Evolutionary conservation across 345 rosid genomes (phyloP).

Genomic region (Aegle marmelos): DNA sequence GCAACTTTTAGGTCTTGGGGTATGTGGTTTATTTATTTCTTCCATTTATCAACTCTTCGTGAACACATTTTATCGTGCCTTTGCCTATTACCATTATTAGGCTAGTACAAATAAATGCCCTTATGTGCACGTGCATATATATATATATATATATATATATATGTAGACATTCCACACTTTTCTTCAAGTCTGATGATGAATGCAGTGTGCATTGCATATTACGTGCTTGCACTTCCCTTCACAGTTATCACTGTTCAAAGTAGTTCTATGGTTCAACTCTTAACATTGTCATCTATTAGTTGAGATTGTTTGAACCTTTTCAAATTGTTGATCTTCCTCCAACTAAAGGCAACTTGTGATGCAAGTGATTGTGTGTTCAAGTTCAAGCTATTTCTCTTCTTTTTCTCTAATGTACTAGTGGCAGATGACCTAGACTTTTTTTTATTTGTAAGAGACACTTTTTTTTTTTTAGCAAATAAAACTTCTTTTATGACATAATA

Average conservation of each 20-base stretch:
- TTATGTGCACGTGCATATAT: neutral
- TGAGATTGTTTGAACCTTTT: neutral
- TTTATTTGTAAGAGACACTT: neutral
- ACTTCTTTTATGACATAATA: neutral
- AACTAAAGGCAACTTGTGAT: neutral
- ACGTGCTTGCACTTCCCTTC: neutral
- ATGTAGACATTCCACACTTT: neutral
- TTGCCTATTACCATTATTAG: neutral
- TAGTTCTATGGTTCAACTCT: neutral
- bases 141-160: no score
- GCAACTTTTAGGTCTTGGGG: conserved; percentile 78
- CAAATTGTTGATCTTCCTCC: neutral
- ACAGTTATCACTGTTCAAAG: neutral
- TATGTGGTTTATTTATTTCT: conserved; percentile 25
- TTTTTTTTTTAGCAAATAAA: neutral
- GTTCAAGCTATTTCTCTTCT: neutral
- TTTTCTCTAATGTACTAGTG: neutral
- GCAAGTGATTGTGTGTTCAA: neutral
- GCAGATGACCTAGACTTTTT: neutral
- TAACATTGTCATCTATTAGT: neutral
- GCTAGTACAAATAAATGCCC: neutral
- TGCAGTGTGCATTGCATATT: neutral
- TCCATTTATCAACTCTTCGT: neutral
- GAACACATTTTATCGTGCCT: neutral
- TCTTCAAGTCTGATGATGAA: neutral